These are phyloP conservation scores for Umbelopsis isabellina DNA, from an alignment of 192 early-diverging fungal genomes.

Conservation along the genomic window DNA sequence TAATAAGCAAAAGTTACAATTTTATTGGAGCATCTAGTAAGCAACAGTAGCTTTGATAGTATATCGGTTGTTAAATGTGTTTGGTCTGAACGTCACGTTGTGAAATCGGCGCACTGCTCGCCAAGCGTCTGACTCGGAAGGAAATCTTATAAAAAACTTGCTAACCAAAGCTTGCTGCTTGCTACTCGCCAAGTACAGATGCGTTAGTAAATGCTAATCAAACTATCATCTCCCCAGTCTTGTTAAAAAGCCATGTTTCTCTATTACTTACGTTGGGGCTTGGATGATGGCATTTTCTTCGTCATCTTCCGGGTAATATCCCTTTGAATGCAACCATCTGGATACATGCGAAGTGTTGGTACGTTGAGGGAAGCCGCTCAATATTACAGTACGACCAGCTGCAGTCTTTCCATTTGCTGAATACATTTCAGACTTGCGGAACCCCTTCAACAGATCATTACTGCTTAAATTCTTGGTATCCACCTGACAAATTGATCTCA, in stretches of 20 bases:
- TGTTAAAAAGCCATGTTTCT: not conserved
- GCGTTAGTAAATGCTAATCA: not conserved
- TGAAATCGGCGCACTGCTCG: conserved; percentile 39
- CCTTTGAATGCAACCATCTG: conserved; percentile 29
- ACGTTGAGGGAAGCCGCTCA: conserved; percentile 29
- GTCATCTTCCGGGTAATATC: conserved; percentile 35
- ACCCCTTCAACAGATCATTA: not conserved
- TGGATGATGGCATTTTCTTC: conserved; percentile 25
- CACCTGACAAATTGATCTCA: conserved; percentile 2
- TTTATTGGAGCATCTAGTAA: conserved; percentile 18
- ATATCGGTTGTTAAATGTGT: conserved; percentile 22
- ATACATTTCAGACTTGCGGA: conserved; percentile 9
- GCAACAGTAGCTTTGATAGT: conserved; percentile 17
- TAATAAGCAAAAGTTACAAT: not conserved
- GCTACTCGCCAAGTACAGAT: conserved; percentile 5
- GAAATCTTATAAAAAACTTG: conserved; percentile 39
- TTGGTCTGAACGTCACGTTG: conserved; percentile 26
- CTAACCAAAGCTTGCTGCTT: conserved; percentile 13
- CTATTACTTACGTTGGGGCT: conserved; percentile 34
- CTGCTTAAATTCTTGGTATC: not conserved
- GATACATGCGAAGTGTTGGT: conserved; percentile 25
- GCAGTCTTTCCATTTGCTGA: conserved; percentile 4
- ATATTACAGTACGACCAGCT: conserved; percentile 32
- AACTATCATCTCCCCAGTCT: no score
- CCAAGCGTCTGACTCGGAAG: conserved; percentile 42